These are phyloP conservation scores for Pythium guiyangense DNA, from an alignment of 352 stramenopile species.

Conservation along the genomic window DNA sequence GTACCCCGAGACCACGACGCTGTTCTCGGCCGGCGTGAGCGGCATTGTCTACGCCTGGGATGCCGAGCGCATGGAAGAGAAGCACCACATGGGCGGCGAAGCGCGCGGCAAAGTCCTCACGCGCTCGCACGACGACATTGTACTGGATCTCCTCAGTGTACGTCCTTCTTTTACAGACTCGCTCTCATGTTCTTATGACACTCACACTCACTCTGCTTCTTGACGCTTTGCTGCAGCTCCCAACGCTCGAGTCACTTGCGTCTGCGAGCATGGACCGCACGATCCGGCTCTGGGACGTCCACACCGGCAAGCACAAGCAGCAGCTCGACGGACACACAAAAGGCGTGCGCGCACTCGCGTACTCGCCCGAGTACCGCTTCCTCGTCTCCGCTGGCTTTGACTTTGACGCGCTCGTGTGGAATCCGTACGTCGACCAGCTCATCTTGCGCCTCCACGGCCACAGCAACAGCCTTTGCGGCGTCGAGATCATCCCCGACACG, in stretches of 20 bases:
- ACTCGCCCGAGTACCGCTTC: slow-evolving; percentile 83
- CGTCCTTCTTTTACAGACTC: neutral
- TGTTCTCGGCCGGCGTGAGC: slow-evolving; percentile 81
- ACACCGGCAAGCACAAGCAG: slow-evolving; percentile 82
- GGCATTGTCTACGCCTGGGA: slow-evolving; percentile 87
- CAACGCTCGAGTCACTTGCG: slow-evolving; percentile 74
- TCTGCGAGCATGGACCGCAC: slow-evolving; percentile 87
- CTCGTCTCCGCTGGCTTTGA: slow-evolving; percentile 86
- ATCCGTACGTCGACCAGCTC: slow-evolving; percentile 86
- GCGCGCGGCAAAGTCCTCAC: slow-evolving; percentile 44
- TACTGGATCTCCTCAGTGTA: slow-evolving; percentile 78
- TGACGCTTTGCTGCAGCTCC: slow-evolving; percentile 28
- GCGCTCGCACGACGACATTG: slow-evolving; percentile 84
- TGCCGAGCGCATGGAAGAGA: slow-evolving; percentile 78
- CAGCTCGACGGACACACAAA: slow-evolving; percentile 83
- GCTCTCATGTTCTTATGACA: neutral
- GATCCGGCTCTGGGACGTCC: slow-evolving; percentile 86
- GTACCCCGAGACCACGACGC: slow-evolving; percentile 55
- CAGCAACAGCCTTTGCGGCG: slow-evolving; percentile 79
- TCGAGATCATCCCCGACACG: slow-evolving; percentile 83
- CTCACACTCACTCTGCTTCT: neutral
- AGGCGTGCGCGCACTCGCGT: slow-evolving; percentile 73
- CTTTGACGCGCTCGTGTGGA: slow-evolving; percentile 88
- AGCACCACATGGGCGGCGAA: slow-evolving; percentile 75
- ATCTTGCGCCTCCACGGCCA: slow-evolving; percentile 85